Percentiles rank a stretch among this genome's conserved stretches.
These are phyloP conservation scores for Trichoderma parareesei DNA, from an alignment of 495 filamentous ascomycete genomes.

Conservation along the genomic window DNA sequence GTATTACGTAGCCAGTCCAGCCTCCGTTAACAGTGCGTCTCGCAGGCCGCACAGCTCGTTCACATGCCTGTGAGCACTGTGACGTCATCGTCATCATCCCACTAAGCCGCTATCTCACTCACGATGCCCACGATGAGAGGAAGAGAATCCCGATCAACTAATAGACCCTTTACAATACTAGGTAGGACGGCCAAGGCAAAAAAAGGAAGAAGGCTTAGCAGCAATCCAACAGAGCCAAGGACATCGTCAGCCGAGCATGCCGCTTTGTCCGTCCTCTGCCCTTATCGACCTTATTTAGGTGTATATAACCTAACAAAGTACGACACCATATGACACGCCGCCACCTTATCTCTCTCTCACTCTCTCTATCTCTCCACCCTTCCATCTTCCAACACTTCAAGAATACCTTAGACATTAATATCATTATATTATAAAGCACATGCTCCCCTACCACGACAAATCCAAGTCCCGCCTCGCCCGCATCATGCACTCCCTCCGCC, in stretches of 20 bases:
- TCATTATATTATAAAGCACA: not conserved
- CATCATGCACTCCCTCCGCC: constrained; percentile 3
- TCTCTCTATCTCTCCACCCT: not conserved
- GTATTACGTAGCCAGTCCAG: not conserved
- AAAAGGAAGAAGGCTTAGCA: too few species aligned
- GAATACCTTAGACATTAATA: not conserved
- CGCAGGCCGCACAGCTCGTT: not conserved
- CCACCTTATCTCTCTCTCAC: not conserved
- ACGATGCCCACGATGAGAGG: not conserved
- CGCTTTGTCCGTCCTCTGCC: too few species aligned
- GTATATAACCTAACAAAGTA: too few species aligned
- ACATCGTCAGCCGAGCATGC: too few species aligned
- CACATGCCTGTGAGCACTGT: not conserved
- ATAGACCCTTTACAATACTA: not conserved
- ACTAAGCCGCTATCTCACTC: not conserved
- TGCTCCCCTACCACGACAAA: not conserved
- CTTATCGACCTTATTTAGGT: too few species aligned
- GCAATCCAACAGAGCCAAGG: too few species aligned
- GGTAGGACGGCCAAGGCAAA: too few species aligned
- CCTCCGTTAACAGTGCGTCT: not conserved
- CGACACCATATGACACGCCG: not conserved
- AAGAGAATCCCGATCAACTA: too few species aligned
- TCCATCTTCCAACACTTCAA: not conserved
- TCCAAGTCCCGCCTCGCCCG: not conserved
- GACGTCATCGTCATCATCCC: constrained; percentile 8